Base-by-base conservation (phyloP, 352 stramenopile species). In the Pythium scleroteichum region DNA sequence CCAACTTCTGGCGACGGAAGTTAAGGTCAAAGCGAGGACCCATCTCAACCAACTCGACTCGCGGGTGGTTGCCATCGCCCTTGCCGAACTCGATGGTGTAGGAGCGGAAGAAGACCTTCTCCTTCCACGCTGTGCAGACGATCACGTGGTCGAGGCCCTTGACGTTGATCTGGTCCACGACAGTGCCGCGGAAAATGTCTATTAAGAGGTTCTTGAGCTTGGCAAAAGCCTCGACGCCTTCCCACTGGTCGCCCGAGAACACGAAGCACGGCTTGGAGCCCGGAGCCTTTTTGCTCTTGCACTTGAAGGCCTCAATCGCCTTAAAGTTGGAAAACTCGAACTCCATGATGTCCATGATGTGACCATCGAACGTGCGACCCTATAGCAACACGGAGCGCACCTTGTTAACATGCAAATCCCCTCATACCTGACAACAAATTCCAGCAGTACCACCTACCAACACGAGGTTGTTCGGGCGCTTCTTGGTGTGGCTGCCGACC, bases 291-390 rank as follows among this genome's bases (percentile, higher is more conserved):
- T 95, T 95, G 65, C 82, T 92, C 67, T 95, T 93, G 78, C 80
- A 90, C 67, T 92, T 92, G 70, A 99, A 98, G 58, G 92, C 92
- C 32, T 90, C 85, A 32, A 99, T 88, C 17, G 88, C 86, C 63
- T 98, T 96, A 69, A 98, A 99, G 53, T 97, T 90, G 29, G 95
- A 84, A 56, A 99, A 94, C 23, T 91, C 92, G 19, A 99, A 76
- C 85, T 99, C 97, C 57, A 99, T 89, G 74, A 99, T 97, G 74
- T 99, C 97, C 46, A 99, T 74, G 23, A 99, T 87, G 76, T 99
- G 90, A 29, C 94, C 94, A 77, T 99, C 97, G 71, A 99, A 99
- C 12, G 94, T 99, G 60, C 97, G 86, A 13, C 97, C 97, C 76
- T 86, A 44, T 26, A 54, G 38, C 16, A 44, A 22, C 24, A 7